Base-by-base conservation (phyloP, 2,329 filamentous ascomycete genomes). In the Monilinia fructigena region DNA sequence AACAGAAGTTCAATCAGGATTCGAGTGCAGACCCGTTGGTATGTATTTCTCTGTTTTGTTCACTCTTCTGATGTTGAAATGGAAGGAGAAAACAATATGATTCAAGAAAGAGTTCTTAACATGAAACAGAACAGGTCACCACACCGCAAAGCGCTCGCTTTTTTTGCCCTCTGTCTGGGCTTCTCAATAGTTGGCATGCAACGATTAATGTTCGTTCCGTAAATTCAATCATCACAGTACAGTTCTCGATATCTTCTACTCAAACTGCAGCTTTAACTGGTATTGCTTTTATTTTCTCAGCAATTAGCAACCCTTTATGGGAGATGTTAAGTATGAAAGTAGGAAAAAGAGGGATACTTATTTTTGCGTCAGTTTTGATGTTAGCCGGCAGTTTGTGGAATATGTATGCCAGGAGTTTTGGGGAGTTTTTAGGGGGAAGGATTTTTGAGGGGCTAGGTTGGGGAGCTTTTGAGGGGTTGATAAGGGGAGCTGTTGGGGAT, bases 371-470 rank as follows among this genome's bases (percentile, higher is more conserved):
- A 45, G 65, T 79, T 1, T 63, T 82, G 4, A 72, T 85, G 55
- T 81, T 86, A 54, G 75, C 81, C 53, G 84, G 83, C 1, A 77
- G 78, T 3, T 73, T 83, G 1, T 85, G 83, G 82, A 84, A 82
- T 69, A 81, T 80, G 67, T 77, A 77, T 23, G 78, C 81, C 6
- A 72, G 73, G 58, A 79, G 74, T 68, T 82, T 80, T 64, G 76
- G 75, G 11, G 77, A 82, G 65, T 82, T 81, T 71, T 81, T 86
- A 79, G 79, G 79, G 0, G 81, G 83, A 2, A 79, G 85, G 12
- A 72, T 85, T 23, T 78, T 87, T 45, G 83, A 86, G 71, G 84
- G 84, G 0, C 65, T 87, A 0, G 85, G 82, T n/a, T 86, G 85
- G 82, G 85, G 85, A 7, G 80, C 82, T 14, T 85, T 86, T 67